Base-by-base conservation (phyloP, 1,284 basidiomycete genomes). In the Boletellus dicymbophilus region DNA sequence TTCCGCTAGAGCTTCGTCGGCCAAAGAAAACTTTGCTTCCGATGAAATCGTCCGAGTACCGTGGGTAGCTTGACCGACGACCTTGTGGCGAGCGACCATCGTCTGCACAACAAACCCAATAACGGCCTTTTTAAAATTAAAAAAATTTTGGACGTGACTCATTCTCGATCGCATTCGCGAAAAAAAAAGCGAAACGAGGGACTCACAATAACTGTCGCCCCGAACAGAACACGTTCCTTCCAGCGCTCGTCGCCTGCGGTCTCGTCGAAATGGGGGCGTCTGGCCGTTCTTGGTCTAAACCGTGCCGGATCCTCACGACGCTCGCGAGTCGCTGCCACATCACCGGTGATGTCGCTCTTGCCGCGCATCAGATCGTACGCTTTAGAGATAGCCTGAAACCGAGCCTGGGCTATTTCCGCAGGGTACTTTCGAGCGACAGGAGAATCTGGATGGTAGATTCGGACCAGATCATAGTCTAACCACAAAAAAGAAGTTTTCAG, bases 371-470 rank as follows among this genome's bases (percentile, higher is more conserved):
- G 63, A 37, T 84, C 80, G 52, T 88, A 88, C 3, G 86, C 81
- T 3, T 74, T 68, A 34, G 77, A 75, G 51, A 88, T 83, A 9
- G 79, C 69, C 56, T 84, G 81, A 56, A 88, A 88, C 12, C 79
- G 78, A 1, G 75, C 69, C 54, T 85, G 82, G 1, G 78, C 74
- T 5, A 75, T 65, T 22, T 76, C 72, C 0, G 77, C 63, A 6
- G 80, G 66, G 30, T 79, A 59, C 3, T 65, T 61, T 3, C 78
- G 75, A 40, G 77, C 76, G 25, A 77, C 62, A 1, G 75, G 70
- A 1, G 85, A 84, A 61, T 88, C 85, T 3, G 86, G 86, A 59
- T 88, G 86, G 63, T 88, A 85, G 25, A 78, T 70, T 30, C 82
- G 76, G 33, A 88, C 85, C 31, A 88, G 77, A 48, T 88, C 85